Evolutionary conservation across 345 rosid genomes (phyloP), one percentile per base, ranked within the genome.

Genomic region (Euclidium syriacum): DNA sequence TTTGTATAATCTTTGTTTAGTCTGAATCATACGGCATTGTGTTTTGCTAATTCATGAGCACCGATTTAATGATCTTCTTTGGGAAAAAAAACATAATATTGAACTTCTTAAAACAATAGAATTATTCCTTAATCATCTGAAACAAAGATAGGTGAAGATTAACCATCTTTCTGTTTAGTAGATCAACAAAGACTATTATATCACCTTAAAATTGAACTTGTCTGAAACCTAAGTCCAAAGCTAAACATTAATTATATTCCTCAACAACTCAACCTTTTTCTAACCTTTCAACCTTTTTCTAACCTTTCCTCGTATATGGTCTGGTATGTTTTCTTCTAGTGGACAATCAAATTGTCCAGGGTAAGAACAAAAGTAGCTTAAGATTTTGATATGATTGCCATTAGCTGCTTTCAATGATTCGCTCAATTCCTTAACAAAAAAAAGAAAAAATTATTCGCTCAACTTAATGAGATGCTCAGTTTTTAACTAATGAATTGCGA

Each of bases 241-340:
- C 34, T 34, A 64, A n/a, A 52, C 22, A 38, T 20, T 39, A 62
- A 9, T 6, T 51, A 51, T 63, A 39, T 39, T 63, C 33, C 27
- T 51, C 39, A 10, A 27, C 51, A 12, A 35, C 20, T 49, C 24
- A 19, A n/a, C n/a, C n/a, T n/a, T n/a, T n/a, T n/a, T n/a, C n/a
- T 29, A 10, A 29, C 9, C n/a, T n/a, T n/a, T 14, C 25, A 51
- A 39, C 38, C 46, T 62, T 49, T 27, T 16, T 46, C 2, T 58
- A 10, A 58, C 52, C 63, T 59, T 57, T 16, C 10, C 14, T 43
- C 2, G 42, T 29, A 5, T 11, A 18, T 34, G n/a, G n/a, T n/a
- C n/a, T n/a, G n/a, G n/a, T n/a, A n/a, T n/a, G n/a, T n/a, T n/a
- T n/a, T n/a, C n/a, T n/a, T n/a, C n/a, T n/a, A n/a, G n/a, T n/a